Evolutionary conservation across 345 rosid species (phyloP).

Genomic region (Geranium rotundifolium): DNA sequence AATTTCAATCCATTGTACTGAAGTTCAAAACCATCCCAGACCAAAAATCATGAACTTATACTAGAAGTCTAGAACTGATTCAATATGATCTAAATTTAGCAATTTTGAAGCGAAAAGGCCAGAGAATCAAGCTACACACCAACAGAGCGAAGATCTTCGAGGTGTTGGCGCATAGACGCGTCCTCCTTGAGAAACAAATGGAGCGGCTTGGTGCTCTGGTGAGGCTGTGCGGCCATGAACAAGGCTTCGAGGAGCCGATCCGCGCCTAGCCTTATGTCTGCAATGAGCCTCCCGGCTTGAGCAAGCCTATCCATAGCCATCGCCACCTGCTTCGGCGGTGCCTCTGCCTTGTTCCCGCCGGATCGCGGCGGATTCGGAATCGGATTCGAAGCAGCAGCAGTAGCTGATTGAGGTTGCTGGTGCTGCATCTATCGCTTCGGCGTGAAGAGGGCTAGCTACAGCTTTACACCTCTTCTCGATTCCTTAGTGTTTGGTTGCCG

Average conservation of each 20-base stretch:
- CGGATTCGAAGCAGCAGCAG: slow-evolving; percentile 16
- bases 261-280: slow-evolving; percentile 78
- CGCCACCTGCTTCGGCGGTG: slow-evolving; percentile 96
- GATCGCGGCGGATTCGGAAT: slow-evolving; percentile 9
- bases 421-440: slow-evolving; percentile 18
- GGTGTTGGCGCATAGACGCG: slow-evolving; percentile 73
- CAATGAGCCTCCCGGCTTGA: slow-evolving; percentile 78
- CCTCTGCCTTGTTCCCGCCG: slow-evolving; percentile 31
- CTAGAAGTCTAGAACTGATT: background rate
- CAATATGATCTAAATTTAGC: background rate
- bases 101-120: too few species aligned
- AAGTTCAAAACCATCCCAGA: too few species aligned
- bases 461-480: background rate
- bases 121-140: slow-evolving; percentile 23
- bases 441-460: too few species aligned
- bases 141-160: slow-evolving; percentile 61
- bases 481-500: background rate
- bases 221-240: slow-evolving; percentile 57
- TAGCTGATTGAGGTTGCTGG: slow-evolving; percentile 18
- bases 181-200: slow-evolving; percentile 62
- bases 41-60: too few species aligned
- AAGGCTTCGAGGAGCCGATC: slow-evolving; percentile 90
- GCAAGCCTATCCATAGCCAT: slow-evolving; percentile 82
- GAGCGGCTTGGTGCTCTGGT: slow-evolving; percentile 46
- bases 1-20: background rate